Conservation (phyloP, 2,329 filamentous ascomycete species). For the Acrocalymma vagum region DNA sequence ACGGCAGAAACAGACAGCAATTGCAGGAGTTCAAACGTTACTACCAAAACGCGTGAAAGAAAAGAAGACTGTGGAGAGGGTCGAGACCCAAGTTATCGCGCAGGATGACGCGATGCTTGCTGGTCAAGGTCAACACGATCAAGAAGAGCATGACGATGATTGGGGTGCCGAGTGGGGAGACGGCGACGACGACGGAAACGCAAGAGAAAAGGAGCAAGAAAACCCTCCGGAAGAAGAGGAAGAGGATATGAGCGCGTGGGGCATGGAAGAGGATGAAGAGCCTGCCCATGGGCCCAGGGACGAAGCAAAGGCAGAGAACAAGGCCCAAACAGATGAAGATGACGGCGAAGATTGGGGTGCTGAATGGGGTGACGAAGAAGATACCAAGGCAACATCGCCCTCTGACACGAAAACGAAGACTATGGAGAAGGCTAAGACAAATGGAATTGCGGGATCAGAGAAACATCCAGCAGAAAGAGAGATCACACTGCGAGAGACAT, state of each 20-base stretch:
- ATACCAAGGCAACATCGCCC: constrained; percentile 20
- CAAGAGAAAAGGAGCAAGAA: constrained; percentile 8
- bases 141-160: constrained; percentile 62
- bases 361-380: constrained; percentile 75
- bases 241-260: constrained; percentile 60
- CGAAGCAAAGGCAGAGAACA: constrained; percentile 45
- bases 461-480: constrained; percentile 59
- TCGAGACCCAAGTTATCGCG: constrained; percentile 83
- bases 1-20: constrained; percentile 80
- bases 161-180: constrained; percentile 86
- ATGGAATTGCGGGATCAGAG: constrained; percentile 37
- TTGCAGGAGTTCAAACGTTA: constrained; percentile 76
- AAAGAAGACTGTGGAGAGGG: constrained; percentile 77
- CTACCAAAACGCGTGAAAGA: constrained; percentile 73
- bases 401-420: constrained; percentile 25
- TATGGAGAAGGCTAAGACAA: constrained; percentile 37
- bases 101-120: constrained; percentile 72
- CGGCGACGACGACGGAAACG: constrained; percentile 49
- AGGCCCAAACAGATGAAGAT: constrained; percentile 39
- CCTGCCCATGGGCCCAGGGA: constrained; percentile 23
- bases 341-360: constrained; percentile 76
- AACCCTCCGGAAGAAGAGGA: constrained; percentile 46
- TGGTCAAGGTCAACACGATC: constrained; percentile 55
- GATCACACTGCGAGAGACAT: constrained; percentile 83
- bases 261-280: constrained; percentile 50